Conservation (phyloP, 768 basidiomycete genomes). For the Mycena polygramma region DNA sequence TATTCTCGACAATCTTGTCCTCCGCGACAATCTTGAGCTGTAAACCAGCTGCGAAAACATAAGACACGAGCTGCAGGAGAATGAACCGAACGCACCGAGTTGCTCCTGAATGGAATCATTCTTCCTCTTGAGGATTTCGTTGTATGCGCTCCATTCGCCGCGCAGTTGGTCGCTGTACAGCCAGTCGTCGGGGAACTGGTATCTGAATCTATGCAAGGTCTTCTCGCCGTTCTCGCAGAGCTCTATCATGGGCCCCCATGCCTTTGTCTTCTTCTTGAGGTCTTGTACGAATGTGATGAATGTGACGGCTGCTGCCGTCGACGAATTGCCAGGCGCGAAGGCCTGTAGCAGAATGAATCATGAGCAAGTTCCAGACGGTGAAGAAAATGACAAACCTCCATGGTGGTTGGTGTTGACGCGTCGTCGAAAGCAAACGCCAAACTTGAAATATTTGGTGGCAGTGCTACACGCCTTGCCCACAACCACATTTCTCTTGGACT, state of each 20-base stretch:
- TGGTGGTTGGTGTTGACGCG: conserved; percentile 55
- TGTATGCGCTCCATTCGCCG: conserved; percentile 98
- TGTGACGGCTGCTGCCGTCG: conserved; percentile 97
- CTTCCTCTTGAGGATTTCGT: conserved; percentile 97
- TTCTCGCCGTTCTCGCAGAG: conserved; percentile 96
- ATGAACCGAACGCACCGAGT: conserved; percentile 72
- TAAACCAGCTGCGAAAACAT: conserved; percentile 77
- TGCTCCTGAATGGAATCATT: conserved; percentile 99
- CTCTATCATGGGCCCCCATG: conserved; percentile 97
- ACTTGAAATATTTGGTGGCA: conserved; percentile 13
- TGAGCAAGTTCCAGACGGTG: conserved; percentile 24
- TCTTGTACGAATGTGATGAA: conserved; percentile 99
- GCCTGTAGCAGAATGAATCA: conserved; percentile 51
- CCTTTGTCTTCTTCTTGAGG: conserved; percentile 95
- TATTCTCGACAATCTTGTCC: conserved; percentile 97
- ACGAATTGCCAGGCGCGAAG: conserved; percentile 85
- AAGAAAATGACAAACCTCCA: conserved; percentile 54
- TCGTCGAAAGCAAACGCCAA: conserved; percentile 39
- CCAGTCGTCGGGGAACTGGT: conserved; percentile 98
- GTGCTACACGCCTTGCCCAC: conserved; percentile 22
- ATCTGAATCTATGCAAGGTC: conserved; percentile 96
- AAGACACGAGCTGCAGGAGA: conserved; percentile 12
- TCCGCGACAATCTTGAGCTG: conserved; percentile 99
- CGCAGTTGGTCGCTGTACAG: conserved; percentile 97
- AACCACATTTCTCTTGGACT: conserved; percentile 16